A percentile compares a stretch with the other conserved stretches of the same genome.
Conservation (phyloP, 768 basidiomycete species). For the Pleurotus tuoliensis region DNA sequence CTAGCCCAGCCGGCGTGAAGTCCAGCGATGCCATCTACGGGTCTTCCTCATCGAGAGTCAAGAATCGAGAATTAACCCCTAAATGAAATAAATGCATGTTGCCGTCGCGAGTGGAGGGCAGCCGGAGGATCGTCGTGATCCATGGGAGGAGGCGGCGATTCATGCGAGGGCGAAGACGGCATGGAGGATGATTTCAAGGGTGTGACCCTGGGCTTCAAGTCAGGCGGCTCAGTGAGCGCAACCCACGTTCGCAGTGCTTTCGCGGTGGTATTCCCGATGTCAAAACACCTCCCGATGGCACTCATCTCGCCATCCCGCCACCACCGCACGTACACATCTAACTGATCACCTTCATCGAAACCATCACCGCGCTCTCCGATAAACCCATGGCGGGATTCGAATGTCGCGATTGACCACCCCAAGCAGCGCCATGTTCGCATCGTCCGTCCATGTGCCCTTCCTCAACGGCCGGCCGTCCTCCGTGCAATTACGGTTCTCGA, state of each 20-base stretch:
- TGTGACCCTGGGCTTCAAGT: no score
- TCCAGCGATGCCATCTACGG: no score
- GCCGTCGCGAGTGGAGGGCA: neutral
- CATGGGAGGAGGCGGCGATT: no score
- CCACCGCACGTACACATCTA: constrained; percentile 31
- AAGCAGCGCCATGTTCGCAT: constrained; percentile 47
- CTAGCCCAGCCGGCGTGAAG: no score
- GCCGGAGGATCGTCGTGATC: no score
- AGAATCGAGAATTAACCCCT: no score
- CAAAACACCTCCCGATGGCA: constrained; percentile 31
- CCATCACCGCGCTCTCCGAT: constrained; percentile 19
- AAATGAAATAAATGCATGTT: constrained; percentile 9
- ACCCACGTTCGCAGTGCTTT: constrained; percentile 21
- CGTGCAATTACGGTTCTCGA: constrained; percentile 32
- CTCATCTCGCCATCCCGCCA: constrained; percentile 27
- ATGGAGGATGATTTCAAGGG: neutral
- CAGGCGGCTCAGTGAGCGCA: neutral
- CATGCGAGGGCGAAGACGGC: no score
- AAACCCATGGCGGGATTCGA: constrained; percentile 21
- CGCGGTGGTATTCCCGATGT: constrained; percentile 33
- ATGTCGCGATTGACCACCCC: constrained; percentile 32
- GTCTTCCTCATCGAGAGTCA: no score
- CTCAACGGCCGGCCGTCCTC: constrained; percentile 11
- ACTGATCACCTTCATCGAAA: constrained; percentile 31
- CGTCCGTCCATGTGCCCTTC: constrained; percentile 44